Percentiles rank a stretch among this genome's conserved stretches.
phyloP scores from a whole-genome alignment of 2,329 filamentous ascomycete species.

The Neonectria coccinea region DNA sequence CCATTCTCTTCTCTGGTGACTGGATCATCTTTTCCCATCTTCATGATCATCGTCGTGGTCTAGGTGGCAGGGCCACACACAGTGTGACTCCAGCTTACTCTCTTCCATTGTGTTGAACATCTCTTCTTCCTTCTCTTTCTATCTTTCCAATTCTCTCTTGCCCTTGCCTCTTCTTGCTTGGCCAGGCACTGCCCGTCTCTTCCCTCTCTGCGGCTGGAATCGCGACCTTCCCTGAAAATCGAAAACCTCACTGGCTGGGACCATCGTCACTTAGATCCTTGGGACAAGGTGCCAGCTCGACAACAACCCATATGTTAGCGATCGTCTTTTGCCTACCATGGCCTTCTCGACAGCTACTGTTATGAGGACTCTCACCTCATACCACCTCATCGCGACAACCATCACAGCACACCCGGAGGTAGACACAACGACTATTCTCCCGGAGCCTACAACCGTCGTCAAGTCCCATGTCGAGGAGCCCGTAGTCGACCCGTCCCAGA shows the following conservation, averaged over 20 bases:
- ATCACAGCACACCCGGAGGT: conserved; percentile 7
- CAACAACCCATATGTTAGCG: conserved; percentile 19
- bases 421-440: conserved; percentile 9
- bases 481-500: conserved; percentile 1
- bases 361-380: conserved; percentile 29
- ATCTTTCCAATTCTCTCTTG: background rate
- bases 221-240: conserved; percentile 52
- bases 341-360: conserved; percentile 28
- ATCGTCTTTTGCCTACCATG: conserved; percentile 14
- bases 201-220: conserved; percentile 46
- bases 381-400: conserved; percentile 19
- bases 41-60: conserved; percentile 41
- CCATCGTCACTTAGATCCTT: conserved; percentile 62
- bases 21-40: conserved; percentile 41
- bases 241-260: conserved; percentile 57
- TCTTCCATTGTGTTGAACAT: conserved; percentile 19
- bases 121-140: conserved; percentile 12
- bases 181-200: conserved; percentile 27
- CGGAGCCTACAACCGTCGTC: conserved; percentile 5
- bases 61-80: conserved; percentile 43
- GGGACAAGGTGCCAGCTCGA: conserved; percentile 46
- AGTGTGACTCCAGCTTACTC: conserved; percentile 35
- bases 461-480: conserved; percentile 1
- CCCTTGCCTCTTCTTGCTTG: conserved; percentile 18
- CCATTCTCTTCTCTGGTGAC: conserved; percentile 34